phyloP scores from a whole-genome alignment of 768 basidiomycete species.

The Tulasnella sp. region DNA sequence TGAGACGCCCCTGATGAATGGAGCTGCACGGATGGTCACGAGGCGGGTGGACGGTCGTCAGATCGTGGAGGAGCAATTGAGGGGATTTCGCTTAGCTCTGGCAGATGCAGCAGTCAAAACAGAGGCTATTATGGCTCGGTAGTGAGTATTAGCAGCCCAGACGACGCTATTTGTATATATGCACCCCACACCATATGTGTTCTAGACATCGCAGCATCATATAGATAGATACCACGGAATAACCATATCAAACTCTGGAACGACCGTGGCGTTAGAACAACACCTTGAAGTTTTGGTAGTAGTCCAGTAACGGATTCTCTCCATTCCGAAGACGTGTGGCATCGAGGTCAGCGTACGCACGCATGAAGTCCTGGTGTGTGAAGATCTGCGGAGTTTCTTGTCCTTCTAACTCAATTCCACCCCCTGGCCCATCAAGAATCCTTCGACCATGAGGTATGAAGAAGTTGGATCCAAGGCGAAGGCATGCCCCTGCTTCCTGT shows the following conservation, averaged over 20 bases:
- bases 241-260: neutral
- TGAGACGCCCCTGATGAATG: neutral
- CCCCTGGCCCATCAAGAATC: slow-evolving; percentile 48
- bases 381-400: slow-evolving; percentile 77
- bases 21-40: slow-evolving; percentile 13
- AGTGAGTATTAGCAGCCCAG: neutral
- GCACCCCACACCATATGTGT: no score
- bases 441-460: slow-evolving; percentile 54
- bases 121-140: slow-evolving; percentile 62
- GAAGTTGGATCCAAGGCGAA: slow-evolving; percentile 50
- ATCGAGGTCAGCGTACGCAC: slow-evolving; percentile 66
- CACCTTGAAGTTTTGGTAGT: slow-evolving; percentile 90
- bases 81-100: slow-evolving; percentile 62
- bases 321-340: slow-evolving; percentile 66
- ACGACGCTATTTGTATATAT: no score
- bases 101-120: slow-evolving; percentile 66
- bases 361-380: slow-evolving; percentile 80
- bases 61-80: slow-evolving; percentile 67
- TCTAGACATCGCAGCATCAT: neutral
- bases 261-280: slow-evolving; percentile 47
- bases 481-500: slow-evolving; percentile 27
- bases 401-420: slow-evolving; percentile 66
- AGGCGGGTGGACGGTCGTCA: slow-evolving; percentile 56
- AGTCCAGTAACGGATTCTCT: slow-evolving; percentile 80
- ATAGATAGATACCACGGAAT: neutral